Evolutionary conservation across 345 rosid species (phyloP), one percentile per base, ranked within the genome.

Genomic region (Pugionium cornutum): DNA sequence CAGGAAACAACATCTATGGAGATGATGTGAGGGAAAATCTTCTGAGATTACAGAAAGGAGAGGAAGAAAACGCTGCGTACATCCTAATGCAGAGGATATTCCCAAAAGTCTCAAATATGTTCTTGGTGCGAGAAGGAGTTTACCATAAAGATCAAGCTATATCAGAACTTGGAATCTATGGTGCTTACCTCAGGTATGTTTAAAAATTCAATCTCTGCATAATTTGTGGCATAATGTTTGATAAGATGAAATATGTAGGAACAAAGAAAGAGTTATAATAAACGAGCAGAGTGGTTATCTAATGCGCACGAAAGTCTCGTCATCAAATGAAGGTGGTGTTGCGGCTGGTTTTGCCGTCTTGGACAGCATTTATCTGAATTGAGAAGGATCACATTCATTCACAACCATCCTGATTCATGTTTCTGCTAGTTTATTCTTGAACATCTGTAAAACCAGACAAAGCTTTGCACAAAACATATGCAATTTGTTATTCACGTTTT

Each of bases 61-160:
- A 72, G 2, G 87, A 84, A 64, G 89, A 83, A 77, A 82, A 82
- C 61, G 97, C 98, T 37, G 96, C 98, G 3, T 95, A 91, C 69
- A 91, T 95, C 70, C 91, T 95, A 34, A 95, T 91, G 99, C 98
- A 95, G 76, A 86, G 96, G 71, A 95, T 91, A 63, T 91, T 95
- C 77, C 99, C 99, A 2, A 53, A 79, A 6, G 81, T 67, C 50
- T 86, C 83, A 35, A 83, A 73, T 4, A 76, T 89, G 51, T 67
- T 75, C 79, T 79, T 91, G 80, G 69, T 95, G 73, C 91, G 92
- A 11, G 87, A 87, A 41, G 97, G 96, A 45, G 72, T 80, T 78
- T 82, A 78, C 72, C 87, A 76, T 63, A 89, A 78, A 69, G 89
- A 91, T 50, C 76, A 77, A 31, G 84, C 96, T 34, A 61, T 91